Evolutionary conservation across 176 grass and related monocot genomes (phyloP).

Genomic region (Bonia amplexicaulis): DNA sequence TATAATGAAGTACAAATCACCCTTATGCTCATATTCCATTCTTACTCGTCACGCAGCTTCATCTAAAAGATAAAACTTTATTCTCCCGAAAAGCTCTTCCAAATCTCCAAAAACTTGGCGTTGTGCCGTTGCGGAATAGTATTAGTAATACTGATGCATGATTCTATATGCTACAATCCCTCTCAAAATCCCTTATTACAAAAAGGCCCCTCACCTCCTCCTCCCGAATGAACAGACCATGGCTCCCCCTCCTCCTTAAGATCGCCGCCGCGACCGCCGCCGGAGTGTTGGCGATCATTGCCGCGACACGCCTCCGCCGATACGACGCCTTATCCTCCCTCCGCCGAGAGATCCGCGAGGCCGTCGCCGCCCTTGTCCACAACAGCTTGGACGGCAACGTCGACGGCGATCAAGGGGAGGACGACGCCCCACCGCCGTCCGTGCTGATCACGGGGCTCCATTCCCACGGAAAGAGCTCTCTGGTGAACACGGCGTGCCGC

Average conservation of each 20-base stretch:
- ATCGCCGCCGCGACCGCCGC: slow-evolving; percentile 51
- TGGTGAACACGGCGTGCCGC: slow-evolving; percentile 88
- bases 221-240: slow-evolving; percentile 23
- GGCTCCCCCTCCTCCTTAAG: slow-evolving; percentile 61
- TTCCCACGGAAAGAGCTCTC: slow-evolving; percentile 77
- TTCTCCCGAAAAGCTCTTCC: neutral
- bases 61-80: slow-evolving; percentile 11
- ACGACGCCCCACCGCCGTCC: slow-evolving; percentile 34
- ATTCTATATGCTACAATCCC: neutral
- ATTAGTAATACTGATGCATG: neutral
- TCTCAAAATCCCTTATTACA: neutral
- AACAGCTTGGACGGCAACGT: neutral
- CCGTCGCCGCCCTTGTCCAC: slow-evolving; percentile 19
- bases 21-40: slow-evolving; percentile 22
- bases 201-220: neutral
- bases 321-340: slow-evolving; percentile 49
- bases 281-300: slow-evolving; percentile 44
- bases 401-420: neutral
- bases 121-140: neutral
- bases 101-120: neutral
- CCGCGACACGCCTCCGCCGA: slow-evolving; percentile 31
- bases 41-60: slow-evolving; percentile 35
- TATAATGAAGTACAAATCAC: neutral
- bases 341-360: slow-evolving; percentile 38
- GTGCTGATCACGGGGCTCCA: slow-evolving; percentile 65